A percentile compares a stretch with the other conserved stretches of the same genome.
Conservation (phyloP, 371 early-diverging fungal genomes). For the Mucor indicus region DNA sequence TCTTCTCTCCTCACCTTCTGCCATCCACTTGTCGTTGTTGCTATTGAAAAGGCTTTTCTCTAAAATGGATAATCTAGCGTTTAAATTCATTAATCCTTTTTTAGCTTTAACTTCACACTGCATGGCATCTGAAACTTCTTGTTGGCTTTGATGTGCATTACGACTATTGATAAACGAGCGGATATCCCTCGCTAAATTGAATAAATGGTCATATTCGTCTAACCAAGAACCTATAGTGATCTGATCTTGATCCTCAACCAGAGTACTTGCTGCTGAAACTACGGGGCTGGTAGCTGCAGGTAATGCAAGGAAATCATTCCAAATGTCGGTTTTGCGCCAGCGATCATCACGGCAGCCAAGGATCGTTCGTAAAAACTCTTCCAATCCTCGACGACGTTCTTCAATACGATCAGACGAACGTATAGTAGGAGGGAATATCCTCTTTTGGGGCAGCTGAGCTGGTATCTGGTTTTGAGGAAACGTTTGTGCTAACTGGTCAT, state of each 20-base stretch:
- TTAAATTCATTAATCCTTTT: constrained; percentile 54
- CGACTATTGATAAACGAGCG: constrained; percentile 65
- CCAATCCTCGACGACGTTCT: constrained; percentile 73
- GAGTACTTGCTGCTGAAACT: constrained; percentile 28
- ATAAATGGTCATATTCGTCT: constrained; percentile 65
- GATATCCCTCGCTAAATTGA: constrained; percentile 63
- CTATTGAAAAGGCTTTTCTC: constrained; percentile 56
- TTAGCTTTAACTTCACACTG: constrained; percentile 75
- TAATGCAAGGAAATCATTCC: constrained; percentile 73
- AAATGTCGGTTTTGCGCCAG: constrained; percentile 72
- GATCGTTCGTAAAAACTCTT: constrained; percentile 74
- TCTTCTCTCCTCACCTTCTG: constrained; percentile 67
- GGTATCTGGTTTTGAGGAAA: constrained; percentile 62
- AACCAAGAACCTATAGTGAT: constrained; percentile 84
- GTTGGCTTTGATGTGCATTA: constrained; percentile 64
- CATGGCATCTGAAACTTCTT: constrained; percentile 73
- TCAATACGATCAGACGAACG: constrained; percentile 66
- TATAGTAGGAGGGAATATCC: constrained; percentile 59
- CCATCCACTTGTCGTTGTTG: constrained; percentile 38
- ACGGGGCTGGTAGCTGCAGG: constrained; percentile 43
- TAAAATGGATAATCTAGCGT: constrained; percentile 47
- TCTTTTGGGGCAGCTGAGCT: constrained; percentile 62
- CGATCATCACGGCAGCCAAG: constrained; percentile 68
- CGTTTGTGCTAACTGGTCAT: constrained; percentile 40
- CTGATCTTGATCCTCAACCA: too few relatives aligned